Evolutionary conservation across 441 rosid species (phyloP), one percentile per base, ranked within the genome.

Genomic region (Gossypium davidsonii): DNA sequence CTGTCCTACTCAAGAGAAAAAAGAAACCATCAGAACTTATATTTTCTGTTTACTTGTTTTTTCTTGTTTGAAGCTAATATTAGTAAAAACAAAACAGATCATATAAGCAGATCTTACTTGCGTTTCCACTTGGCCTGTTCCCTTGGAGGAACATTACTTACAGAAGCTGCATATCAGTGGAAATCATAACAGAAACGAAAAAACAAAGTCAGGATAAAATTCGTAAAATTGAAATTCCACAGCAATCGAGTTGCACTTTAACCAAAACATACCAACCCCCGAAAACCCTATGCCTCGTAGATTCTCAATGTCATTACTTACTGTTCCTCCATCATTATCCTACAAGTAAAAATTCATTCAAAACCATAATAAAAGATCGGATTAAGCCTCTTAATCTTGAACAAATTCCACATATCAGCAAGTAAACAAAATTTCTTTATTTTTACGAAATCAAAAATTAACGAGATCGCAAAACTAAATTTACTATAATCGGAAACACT

Each of bases 91-190:
- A 55, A 17, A 55, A 6, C 15, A 26, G 39, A 59, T 12, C 2
- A 15, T 7, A 44, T 53, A 63, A 44, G 21, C 10, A 59, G 49
- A 6, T 48, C 88, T 76, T 77, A 94, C 98, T 92, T 92, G 78
- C 87, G 96, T 75, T 89, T 92, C 98, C 98, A 94, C 78, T 82
- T 84, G 4, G 77, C 71, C 21, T 83, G 83, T 20, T 89, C 96
- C 64, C 31, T 67, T 11, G 83, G 49, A 70, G 86, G 82, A 76
- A 84, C 70, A 60, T 69, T 85, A 46, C 73, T 79, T 26, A 80
- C 26, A 31, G 83, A 69, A 83, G 74, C 88, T 86, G 75, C 44
- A 20, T 10, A 68, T 72, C 39, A 75, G 65, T 11, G 11, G 53
- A 8, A 78, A 71, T 15, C 9, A 72, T 18, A 67, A 28, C 2